Base-by-base conservation (phyloP, 148 eudicot species). In the Bassia scoparia region DNA sequence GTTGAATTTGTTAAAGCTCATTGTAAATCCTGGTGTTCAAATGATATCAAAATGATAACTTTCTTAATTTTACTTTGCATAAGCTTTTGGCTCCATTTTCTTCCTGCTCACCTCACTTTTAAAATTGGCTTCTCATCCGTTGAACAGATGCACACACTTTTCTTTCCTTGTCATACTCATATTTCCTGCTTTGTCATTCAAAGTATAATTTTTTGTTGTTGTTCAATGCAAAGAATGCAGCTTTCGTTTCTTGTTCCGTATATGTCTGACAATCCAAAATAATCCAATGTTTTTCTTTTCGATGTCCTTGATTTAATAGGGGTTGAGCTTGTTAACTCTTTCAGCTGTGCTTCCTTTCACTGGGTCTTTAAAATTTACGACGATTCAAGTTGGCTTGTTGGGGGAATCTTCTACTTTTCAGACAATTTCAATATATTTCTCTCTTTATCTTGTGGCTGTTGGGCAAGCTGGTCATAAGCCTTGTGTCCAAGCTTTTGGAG, bases 401-500 rank as follows among this genome's bases (percentile, higher is more conserved):
- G 83, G 83, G 48, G 79, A 79, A 43, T 63, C 86, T 15, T 60
- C 68, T 23, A 79, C 66, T 34, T 35, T 79, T 27, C 86, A 87
- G 78, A 76, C 70, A 18, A 48, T 82, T 18, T 56, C 84, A 61
- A 84, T 92, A 77, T 92, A 84, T 72, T 78, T 77, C 77, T 80
- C 93, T 12, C 53, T 90, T 38, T 92, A 92, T 78, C 69, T 87
- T 26, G 85, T 92, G 54, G 91, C 96, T 46, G 8, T 88, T 46
- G 97, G 84, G 3, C 89, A 88, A 87, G 88, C 86, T 56, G 98
- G 97, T 43, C 89, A 84, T 77, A 86, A 78, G 78, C 97, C 98
- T 56, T 89, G 97, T 78, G 85, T 86, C 54, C 93, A 89, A 72
- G 96, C 98, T 60, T 94, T 94, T 76, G 97, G 98, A 56, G 98